Evolutionary conservation across 805 yeast genomes (phyloP).

Genomic region (Candida anglica): DNA sequence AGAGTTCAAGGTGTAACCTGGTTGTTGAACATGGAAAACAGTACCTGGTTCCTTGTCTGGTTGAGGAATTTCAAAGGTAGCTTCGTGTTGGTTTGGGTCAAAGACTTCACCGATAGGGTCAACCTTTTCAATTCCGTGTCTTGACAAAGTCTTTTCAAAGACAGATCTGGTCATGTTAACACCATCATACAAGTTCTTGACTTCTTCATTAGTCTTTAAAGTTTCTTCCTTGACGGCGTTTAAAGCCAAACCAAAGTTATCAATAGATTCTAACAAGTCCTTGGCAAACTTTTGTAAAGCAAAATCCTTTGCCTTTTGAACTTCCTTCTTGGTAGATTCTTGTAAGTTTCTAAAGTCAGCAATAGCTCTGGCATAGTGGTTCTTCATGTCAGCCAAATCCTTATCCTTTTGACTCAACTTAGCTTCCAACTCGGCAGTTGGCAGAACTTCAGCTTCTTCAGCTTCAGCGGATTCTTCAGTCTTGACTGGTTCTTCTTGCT

Average conservation of each 20-base stretch:
- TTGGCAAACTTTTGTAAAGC: constrained; percentile 90
- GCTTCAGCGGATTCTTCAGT: constrained; percentile 14
- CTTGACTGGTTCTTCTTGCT: constrained; percentile 4
- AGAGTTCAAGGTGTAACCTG: constrained; percentile 80
- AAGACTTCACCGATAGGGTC: constrained; percentile 82
- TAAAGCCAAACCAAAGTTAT: constrained; percentile 85
- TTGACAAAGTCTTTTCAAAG: constrained; percentile 75
- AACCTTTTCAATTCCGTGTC: constrained; percentile 76
- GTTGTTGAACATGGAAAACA: constrained; percentile 87
- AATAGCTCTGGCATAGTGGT: constrained; percentile 73
- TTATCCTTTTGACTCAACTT: constrained; percentile 60
- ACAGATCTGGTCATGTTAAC: constrained; percentile 85
- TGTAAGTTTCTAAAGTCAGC: constrained; percentile 94
- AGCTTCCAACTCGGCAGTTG: constrained; percentile 40
- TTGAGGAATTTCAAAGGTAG: constrained; percentile 82
- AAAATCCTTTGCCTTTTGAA: constrained; percentile 82
- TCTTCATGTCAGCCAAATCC: constrained; percentile 79
- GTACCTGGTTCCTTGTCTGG: constrained; percentile 90
- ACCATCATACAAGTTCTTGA: constrained; percentile 78
- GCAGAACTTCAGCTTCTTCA: constrained; percentile 8
- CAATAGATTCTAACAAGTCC: constrained; percentile 84
- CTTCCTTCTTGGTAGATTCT: constrained; percentile 82
- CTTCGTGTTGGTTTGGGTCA: constrained; percentile 92
- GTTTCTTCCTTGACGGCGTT: constrained; percentile 65
- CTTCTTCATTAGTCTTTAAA: constrained; percentile 54